phyloP scores from a whole-genome alignment of 2,329 filamentous ascomycete species.

The Epichloe gansuensis region DNA sequence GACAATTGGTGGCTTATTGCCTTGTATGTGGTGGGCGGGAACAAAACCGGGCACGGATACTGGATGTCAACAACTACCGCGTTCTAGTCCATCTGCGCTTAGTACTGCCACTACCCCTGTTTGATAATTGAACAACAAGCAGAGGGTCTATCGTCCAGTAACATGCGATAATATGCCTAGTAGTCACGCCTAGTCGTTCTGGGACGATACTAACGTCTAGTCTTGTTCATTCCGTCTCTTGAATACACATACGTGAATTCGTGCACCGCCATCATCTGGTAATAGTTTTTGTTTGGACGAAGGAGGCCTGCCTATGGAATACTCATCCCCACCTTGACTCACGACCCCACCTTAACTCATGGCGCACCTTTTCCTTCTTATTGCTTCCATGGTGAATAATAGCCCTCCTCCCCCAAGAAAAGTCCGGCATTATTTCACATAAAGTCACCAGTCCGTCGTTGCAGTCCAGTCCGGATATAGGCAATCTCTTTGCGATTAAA shows the following conservation, averaged over 20 bases:
- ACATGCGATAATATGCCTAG: background rate
- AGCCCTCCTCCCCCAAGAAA: background rate
- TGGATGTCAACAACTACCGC: background rate
- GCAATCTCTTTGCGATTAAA: background rate
- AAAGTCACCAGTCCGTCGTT: background rate
- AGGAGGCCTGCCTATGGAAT: too few relatives aligned
- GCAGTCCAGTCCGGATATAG: background rate
- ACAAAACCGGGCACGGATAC: background rate
- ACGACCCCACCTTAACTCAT: conserved; percentile 4
- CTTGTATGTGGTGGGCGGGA: background rate
- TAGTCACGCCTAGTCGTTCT: background rate
- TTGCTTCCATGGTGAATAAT: background rate
- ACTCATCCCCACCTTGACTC: background rate
- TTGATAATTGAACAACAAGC: background rate
- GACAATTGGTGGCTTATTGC: background rate
- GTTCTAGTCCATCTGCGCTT: background rate
- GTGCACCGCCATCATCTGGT: background rate
- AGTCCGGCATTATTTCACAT: background rate
- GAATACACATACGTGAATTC: background rate
- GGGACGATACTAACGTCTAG: background rate
- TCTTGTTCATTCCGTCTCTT: background rate
- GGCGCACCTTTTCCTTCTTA: background rate
- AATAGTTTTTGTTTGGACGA: too few relatives aligned
- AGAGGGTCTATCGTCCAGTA: background rate
- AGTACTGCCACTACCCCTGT: background rate